These are phyloP conservation scores for Talaromyces sp. DNA, from an alignment of 2,329 filamentous ascomycete genomes.

Conservation along the genomic window DNA sequence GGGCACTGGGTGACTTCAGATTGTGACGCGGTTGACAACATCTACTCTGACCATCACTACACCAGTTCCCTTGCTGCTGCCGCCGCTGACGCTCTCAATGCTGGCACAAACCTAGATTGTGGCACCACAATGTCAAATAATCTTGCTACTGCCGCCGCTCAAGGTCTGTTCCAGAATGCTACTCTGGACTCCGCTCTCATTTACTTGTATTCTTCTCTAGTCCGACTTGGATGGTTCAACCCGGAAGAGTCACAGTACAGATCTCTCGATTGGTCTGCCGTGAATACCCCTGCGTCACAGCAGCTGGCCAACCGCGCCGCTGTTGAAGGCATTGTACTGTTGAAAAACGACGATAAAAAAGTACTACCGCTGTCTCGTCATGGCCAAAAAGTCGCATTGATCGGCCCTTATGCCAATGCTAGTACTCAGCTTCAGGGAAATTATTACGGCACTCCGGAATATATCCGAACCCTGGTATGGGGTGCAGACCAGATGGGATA, in stretches of 20 bases:
- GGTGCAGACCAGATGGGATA: conserved; percentile 43
- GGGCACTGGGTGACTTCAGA: conserved; percentile 57
- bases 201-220: conserved; percentile 43
- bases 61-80: conserved; percentile 37
- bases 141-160: conserved; percentile 35
- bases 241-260: conserved; percentile 40
- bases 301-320: conserved; percentile 49
- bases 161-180: conserved; percentile 39
- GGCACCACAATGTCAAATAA: conserved; percentile 41
- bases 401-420: conserved; percentile 54
- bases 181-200: conserved; percentile 40
- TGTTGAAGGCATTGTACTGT: conserved; percentile 40
- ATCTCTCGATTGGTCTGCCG: conserved; percentile 48
- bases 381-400: conserved; percentile 41
- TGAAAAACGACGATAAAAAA: conserved; percentile 44
- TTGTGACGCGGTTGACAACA: conserved; percentile 56
- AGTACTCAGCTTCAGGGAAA: conserved; percentile 53
- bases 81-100: conserved; percentile 43
- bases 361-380: conserved; percentile 38
- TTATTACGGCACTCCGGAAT: conserved; percentile 49
- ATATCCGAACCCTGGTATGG: conserved; percentile 29
- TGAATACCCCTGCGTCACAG: conserved; percentile 50
- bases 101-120: conserved; percentile 48
- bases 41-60: conserved; percentile 50
- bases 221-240: conserved; percentile 48